A percentile compares a stretch with the other conserved stretches of the same genome.
Conservation (phyloP, 129 eudicot species). For the Pittosporum tobira region DNA sequence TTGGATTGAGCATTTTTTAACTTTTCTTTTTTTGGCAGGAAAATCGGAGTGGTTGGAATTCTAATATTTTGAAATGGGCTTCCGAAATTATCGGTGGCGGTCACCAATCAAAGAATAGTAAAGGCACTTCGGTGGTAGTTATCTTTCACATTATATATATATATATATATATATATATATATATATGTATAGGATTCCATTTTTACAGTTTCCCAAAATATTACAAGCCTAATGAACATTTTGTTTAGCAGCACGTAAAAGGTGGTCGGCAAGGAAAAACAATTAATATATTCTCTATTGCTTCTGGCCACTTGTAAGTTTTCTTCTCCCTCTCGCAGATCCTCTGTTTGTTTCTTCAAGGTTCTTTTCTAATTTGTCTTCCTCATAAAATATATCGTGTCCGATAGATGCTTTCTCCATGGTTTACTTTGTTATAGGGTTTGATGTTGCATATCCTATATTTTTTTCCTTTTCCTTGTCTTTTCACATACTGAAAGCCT, state of each 20-base stretch:
- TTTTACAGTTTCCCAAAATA: background rate
- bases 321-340: slow-evolving; percentile 9
- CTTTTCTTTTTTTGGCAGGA: slow-evolving; percentile 35
- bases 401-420: no score
- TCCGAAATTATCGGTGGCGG: slow-evolving; percentile 79
- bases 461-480: background rate
- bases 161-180: background rate
- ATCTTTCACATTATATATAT: background rate
- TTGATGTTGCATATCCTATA: background rate
- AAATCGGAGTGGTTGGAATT: slow-evolving; percentile 65
- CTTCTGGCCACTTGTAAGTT: slow-evolving; percentile 96
- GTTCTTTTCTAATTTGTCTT: no score
- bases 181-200: background rate
- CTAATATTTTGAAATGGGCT: slow-evolving; percentile 91
- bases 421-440: no score
- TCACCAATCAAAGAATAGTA: slow-evolving; percentile 49
- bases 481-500: background rate
- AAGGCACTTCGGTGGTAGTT: slow-evolving; percentile 47
- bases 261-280: slow-evolving; percentile 68
- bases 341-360: background rate
- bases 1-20: background rate
- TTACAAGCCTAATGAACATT: slow-evolving; percentile 10
- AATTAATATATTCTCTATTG: slow-evolving; percentile 85
- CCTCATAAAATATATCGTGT: no score
- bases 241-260: slow-evolving; percentile 40